Evolutionary conservation across 2,329 filamentous ascomycete species (phyloP).

Genomic region (Colletotrichum horii): DNA sequence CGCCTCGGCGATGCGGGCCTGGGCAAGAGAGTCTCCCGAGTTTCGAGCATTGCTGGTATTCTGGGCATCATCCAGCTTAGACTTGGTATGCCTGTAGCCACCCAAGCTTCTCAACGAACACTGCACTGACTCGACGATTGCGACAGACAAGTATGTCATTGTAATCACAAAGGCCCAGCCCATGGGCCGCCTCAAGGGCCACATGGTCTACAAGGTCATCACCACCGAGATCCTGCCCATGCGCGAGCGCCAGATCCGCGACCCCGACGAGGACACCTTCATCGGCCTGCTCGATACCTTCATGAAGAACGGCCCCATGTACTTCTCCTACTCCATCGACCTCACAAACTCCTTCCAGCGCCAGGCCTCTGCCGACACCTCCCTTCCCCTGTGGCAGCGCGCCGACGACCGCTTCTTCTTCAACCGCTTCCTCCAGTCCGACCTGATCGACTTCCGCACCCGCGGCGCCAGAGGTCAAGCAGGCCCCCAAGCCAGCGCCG

Average conservation of each 20-base stretch:
- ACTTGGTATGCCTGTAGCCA: constrained; percentile 68
- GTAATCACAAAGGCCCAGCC: constrained; percentile 94
- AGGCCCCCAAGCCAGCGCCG: constrained; percentile 75
- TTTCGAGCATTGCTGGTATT: constrained; percentile 94
- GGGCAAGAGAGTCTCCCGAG: constrained; percentile 72
- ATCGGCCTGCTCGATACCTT: constrained; percentile 81
- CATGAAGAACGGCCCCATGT: constrained; percentile 86
- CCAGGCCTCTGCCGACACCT: constrained; percentile 77
- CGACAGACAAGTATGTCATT: constrained; percentile 88
- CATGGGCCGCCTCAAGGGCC: constrained; percentile 88
- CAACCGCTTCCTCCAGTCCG: constrained; percentile 91
- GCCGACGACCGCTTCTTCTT: constrained; percentile 99
- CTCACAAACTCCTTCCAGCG: constrained; percentile 97
- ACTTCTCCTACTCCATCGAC: constrained; percentile 97
- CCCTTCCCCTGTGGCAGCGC: constrained; percentile 83
- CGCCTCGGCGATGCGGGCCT: constrained; percentile 82
- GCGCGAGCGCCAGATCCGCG: constrained; percentile 88
- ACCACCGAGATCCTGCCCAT: constrained; percentile 93
- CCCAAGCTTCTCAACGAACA: neutral
- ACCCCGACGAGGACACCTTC: constrained; percentile 94
- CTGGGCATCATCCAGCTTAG: constrained; percentile 92
- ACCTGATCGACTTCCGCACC: constrained; percentile 87
- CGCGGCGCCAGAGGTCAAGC: constrained; percentile 65
- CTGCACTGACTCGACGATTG: constrained; percentile 8
- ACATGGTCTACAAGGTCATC: constrained; percentile 94